Evolutionary conservation across 176 grass and related monocot species (phyloP), one percentile per base, ranked within the genome.

Genomic region (Melocanna baccifera): DNA sequence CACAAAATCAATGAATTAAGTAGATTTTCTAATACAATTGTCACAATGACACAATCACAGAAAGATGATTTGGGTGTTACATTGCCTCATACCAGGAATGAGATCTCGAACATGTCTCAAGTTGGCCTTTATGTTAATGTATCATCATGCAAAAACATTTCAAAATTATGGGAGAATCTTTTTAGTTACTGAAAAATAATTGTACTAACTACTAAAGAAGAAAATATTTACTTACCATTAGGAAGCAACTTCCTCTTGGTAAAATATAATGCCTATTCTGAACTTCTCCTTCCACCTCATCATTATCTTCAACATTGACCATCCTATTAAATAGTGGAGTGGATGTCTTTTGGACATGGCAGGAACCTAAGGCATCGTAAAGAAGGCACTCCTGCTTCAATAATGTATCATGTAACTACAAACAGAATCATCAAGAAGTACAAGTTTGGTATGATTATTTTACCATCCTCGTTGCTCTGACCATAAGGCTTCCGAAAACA

Each of bases 221-320:
- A n/a, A 82, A 84, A 62, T 41, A 75, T 81, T 53, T 84, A 66
- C 72, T 80, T 88, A 98, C 96, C 93, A 95, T 94, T 41, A 85
- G 62, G 63, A 95, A 95, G 71, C 62, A 77, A 81, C 96, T 90
- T 92, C n/a, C 62, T 81, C 59, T 73, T 59, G 96, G 96, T 89
- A 95, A 84, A 87, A 94, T 89, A 83, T 98, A 98, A 22, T 7
- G 37, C 23, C 63, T 84, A 46, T 61, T 78, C 48, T 83, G 85
- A 53, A 98, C 90, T 87, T 94, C 89, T 83, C 89, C 89, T 83
- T 92, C 83, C 0, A 34, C 67, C 20, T 95, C 96, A 14, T 90
- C 87, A 50, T 85, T 88, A 63, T 74, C 82, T 50, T 92, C 87
- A 77, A 82, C 75, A 66, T 46, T 83, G 76, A 95, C 79, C 46